phyloP scores from a whole-genome alignment of 495 filamentous ascomycete species.

The Aspergillus avenaceus region DNA sequence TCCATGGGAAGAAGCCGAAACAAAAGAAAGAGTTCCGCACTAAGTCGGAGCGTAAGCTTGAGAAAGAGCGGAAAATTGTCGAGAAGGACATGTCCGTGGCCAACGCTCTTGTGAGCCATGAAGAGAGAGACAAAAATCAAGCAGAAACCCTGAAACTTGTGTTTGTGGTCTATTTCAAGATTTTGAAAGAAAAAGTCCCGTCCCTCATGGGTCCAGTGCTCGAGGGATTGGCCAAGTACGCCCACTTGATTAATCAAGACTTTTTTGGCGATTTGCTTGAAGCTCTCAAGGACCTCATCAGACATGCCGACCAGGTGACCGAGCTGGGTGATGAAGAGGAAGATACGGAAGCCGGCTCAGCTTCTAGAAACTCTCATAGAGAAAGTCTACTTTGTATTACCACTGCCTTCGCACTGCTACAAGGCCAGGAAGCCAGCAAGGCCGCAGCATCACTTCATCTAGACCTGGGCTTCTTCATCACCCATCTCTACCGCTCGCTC shows the following conservation, averaged over 20 bases:
- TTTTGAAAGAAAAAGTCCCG: constrained; percentile 71
- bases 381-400: constrained; percentile 91
- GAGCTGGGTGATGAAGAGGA: constrained; percentile 45
- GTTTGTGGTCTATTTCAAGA: constrained; percentile 90
- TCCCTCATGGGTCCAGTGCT: constrained; percentile 89
- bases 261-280: constrained; percentile 97
- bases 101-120: constrained; percentile 83
- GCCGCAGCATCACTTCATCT: constrained; percentile 69
- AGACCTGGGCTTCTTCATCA: constrained; percentile 91
- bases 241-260: constrained; percentile 94
- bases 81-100: constrained; percentile 93
- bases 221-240: constrained; percentile 87
- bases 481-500: constrained; percentile 83
- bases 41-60: constrained; percentile 67
- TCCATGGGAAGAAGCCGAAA: constrained; percentile 60
- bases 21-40: constrained; percentile 72
- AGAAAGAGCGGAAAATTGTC: constrained; percentile 77
- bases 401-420: constrained; percentile 89
- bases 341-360: constrained; percentile 28
- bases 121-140: constrained; percentile 89
- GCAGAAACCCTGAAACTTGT: constrained; percentile 93
- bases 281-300: constrained; percentile 85
- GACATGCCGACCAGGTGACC: constrained; percentile 54
- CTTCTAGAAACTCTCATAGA: constrained; percentile 63
- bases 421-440: constrained; percentile 73